phyloP scores from a whole-genome alignment of 2,329 filamentous ascomycete species.

The Leptographium galeiforme region DNA sequence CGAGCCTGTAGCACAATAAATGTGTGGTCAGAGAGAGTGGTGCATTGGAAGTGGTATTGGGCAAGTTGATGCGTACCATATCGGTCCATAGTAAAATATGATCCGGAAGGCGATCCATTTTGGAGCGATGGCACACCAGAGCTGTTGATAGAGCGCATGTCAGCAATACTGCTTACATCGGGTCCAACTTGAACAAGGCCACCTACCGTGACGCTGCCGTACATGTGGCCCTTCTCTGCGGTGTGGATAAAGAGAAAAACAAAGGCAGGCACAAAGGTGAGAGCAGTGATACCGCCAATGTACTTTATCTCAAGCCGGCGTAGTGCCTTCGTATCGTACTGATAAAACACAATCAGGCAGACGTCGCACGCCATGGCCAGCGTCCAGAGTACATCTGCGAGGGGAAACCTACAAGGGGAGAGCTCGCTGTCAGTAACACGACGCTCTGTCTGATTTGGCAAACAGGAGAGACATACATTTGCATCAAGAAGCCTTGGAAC shows the following conservation, averaged over 20 bases:
- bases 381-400: conserved; percentile 24
- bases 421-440: background rate
- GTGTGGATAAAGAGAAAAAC: conserved; percentile 20
- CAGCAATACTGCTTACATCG: background rate
- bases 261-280: conserved; percentile 21
- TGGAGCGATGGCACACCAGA: conserved; percentile 24
- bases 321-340: conserved; percentile 18
- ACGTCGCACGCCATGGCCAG: conserved; percentile 23
- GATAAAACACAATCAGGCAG: conserved; percentile 22
- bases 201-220: conserved; percentile 21
- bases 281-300: conserved; percentile 15
- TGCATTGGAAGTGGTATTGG: background rate
- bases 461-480: conserved; percentile 17
- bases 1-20: conserved; percentile 13
- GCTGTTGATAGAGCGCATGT: conserved; percentile 10
- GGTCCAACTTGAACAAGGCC: background rate
- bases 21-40: background rate
- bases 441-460: background rate
- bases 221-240: conserved; percentile 19
- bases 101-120: conserved; percentile 22
- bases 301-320: conserved; percentile 20
- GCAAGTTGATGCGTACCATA: conserved; percentile 15
- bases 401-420: conserved; percentile 18
- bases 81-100: conserved; percentile 22
- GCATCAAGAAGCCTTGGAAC: conserved; percentile 23